Evolutionary conservation across 345 rosid genomes (phyloP).

Genomic region (Pelargonium nanum): DNA sequence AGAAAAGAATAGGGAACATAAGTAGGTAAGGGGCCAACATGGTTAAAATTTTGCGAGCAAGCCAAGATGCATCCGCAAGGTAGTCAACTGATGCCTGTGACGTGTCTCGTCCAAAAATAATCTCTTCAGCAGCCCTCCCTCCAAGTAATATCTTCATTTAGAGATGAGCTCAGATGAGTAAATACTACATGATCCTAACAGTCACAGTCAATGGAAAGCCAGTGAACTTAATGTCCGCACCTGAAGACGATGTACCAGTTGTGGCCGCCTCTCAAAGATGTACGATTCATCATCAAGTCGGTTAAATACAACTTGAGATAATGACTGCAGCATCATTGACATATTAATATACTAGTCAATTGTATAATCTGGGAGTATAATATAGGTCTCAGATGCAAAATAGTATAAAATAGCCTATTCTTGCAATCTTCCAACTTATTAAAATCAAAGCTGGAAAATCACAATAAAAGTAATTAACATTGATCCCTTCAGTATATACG

Average conservation of each 20-base stretch:
- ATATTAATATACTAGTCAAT: neutral
- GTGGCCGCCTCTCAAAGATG: constrained; percentile 84
- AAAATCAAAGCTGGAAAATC: no score
- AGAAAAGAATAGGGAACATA: constrained; percentile 2
- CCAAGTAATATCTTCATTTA: constrained; percentile 63
- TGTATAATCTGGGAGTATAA: neutral
- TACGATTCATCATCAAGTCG: constrained; percentile 84
- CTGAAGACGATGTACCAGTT: constrained; percentile 88
- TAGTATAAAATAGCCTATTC: no score
- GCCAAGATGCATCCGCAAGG: constrained; percentile 94
- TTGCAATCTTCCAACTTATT: no score
- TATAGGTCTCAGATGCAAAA: neutral
- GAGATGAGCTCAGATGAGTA: no score
- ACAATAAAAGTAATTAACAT: no score
- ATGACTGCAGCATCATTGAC: constrained; percentile 31
- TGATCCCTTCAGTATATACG: no score
- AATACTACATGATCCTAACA: constrained; percentile 3
- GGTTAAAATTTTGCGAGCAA: constrained; percentile 84
- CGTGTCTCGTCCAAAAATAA: constrained; percentile 78
- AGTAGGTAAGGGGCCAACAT: constrained; percentile 29
- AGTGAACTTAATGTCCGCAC: constrained; percentile 29
- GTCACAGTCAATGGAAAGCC: no score
- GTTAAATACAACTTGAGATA: constrained; percentile 75
- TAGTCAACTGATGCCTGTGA: constrained; percentile 73
- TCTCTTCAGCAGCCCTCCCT: constrained; percentile 95